Evolutionary conservation across 305 asterid species (phyloP).

Genomic region (Fraxinus dipetala): DNA sequence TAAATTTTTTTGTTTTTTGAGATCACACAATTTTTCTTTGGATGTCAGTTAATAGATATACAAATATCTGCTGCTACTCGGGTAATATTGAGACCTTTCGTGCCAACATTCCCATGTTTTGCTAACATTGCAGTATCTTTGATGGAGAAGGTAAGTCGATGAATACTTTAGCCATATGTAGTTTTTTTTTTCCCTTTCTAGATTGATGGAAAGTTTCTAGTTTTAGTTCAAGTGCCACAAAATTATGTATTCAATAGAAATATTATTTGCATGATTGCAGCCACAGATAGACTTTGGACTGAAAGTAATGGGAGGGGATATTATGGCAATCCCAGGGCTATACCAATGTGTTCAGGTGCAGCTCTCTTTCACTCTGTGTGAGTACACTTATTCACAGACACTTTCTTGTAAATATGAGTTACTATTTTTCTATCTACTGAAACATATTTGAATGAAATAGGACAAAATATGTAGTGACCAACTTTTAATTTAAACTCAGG

Average conservation of each 20-base stretch:
- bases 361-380: neutral
- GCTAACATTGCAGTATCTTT: conserved; percentile 53
- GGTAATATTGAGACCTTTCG: conserved; percentile 51
- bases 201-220: neutral
- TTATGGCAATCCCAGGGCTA: conserved; percentile 81
- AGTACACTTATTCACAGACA: neutral
- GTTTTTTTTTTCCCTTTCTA: neutral
- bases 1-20: conserved; percentile 12
- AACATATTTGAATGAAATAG: neutral
- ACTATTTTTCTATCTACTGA: neutral
- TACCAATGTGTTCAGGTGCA: conserved; percentile 65
- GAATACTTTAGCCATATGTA: neutral
- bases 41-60: conserved; percentile 63
- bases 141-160: conserved; percentile 57
- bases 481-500: neutral
- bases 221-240: neutral
- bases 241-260: neutral
- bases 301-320: conserved; percentile 58
- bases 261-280: conserved; percentile 44
- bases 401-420: neutral
- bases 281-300: conserved; percentile 82
- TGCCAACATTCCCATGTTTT: conserved; percentile 81
- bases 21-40: conserved; percentile 24
- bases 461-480: neutral
- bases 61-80: conserved; percentile 67